A percentile compares a stretch with the other conserved stretches of the same genome.
Evolutionary conservation across 495 filamentous ascomycete genomes (phyloP).

Genomic region (Daldinia grandis): DNA sequence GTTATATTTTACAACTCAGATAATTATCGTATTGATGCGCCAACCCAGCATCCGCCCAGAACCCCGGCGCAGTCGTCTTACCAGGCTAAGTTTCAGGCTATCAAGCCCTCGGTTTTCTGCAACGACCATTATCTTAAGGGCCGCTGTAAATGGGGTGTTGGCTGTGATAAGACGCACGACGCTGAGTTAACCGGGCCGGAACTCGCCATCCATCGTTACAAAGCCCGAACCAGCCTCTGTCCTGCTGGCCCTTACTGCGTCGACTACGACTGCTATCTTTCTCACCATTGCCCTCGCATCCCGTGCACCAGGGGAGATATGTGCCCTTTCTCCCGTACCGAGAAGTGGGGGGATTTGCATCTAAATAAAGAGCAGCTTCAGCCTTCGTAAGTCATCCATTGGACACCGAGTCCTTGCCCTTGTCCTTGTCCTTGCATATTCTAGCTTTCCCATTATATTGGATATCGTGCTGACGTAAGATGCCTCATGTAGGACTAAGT

Average conservation of each 20-base stretch:
- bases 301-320: conserved; percentile 38
- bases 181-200: conserved; percentile 42
- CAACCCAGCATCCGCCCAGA: conserved; percentile 45
- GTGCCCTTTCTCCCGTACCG: conserved; percentile 43
- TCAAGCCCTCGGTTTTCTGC: conserved; percentile 45
- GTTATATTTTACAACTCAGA: conserved; percentile 42
- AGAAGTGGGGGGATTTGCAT: conserved; percentile 45
- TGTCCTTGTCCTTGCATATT: background rate
- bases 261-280: conserved; percentile 48
- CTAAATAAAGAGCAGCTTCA: conserved; percentile 43
- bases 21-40: conserved; percentile 41
- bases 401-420: no score
- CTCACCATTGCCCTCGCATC: conserved; percentile 43
- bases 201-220: conserved; percentile 47
- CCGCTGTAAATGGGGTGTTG: conserved; percentile 43
- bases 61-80: conserved; percentile 43
- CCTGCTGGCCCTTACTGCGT: conserved; percentile 42
- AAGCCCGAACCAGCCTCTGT: conserved; percentile 47
- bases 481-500: conserved; percentile 31
- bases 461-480: conserved; percentile 10
- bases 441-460: background rate
- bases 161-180: conserved; percentile 46
- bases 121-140: conserved; percentile 48
- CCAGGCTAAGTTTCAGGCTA: conserved; percentile 44
- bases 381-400: conserved; percentile 33